Percentiles rank a stretch among this genome's conserved stretches.
phyloP scores from a whole-genome alignment of 495 filamentous ascomycete species.

The Penicillium salamii region DNA sequence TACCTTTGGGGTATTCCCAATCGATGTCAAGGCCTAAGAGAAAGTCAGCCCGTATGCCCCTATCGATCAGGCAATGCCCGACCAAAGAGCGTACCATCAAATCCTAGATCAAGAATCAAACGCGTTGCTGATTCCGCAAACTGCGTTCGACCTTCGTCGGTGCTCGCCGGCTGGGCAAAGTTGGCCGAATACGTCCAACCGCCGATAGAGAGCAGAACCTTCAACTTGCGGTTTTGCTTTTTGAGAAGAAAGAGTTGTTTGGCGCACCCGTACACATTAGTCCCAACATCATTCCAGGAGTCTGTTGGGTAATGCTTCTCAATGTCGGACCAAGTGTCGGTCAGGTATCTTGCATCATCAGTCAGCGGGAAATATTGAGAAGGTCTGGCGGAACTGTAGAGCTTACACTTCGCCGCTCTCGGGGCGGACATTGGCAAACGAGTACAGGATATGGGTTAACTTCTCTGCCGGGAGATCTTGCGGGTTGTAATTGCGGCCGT shows the following conservation, averaged over 20 bases:
- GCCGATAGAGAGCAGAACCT: constrained; percentile 88
- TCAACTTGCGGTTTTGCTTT: constrained; percentile 81
- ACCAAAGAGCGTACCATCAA: constrained; percentile 53
- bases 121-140: constrained; percentile 72
- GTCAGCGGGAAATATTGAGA: neutral
- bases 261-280: constrained; percentile 59
- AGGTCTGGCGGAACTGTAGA: neutral
- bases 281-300: constrained; percentile 45
- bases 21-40: constrained; percentile 56
- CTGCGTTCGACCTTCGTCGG: constrained; percentile 59
- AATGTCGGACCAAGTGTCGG: constrained; percentile 81
- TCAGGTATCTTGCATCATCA: constrained; percentile 53
- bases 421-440: constrained; percentile 78
- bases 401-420: constrained; percentile 75
- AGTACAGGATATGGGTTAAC: constrained; percentile 88
- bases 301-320: constrained; percentile 73
- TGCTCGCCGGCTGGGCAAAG: constrained; percentile 66
- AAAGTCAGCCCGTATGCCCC: constrained; percentile 10
- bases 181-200: constrained; percentile 95
- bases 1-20: constrained; percentile 57
- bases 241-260: constrained; percentile 95
- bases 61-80: too few species aligned
- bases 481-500: constrained; percentile 77
- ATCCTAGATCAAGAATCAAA: constrained; percentile 65
- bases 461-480: constrained; percentile 85